phyloP scores from a whole-genome alignment of 495 filamentous ascomycete species.

The Penicillium tannophilum region DNA sequence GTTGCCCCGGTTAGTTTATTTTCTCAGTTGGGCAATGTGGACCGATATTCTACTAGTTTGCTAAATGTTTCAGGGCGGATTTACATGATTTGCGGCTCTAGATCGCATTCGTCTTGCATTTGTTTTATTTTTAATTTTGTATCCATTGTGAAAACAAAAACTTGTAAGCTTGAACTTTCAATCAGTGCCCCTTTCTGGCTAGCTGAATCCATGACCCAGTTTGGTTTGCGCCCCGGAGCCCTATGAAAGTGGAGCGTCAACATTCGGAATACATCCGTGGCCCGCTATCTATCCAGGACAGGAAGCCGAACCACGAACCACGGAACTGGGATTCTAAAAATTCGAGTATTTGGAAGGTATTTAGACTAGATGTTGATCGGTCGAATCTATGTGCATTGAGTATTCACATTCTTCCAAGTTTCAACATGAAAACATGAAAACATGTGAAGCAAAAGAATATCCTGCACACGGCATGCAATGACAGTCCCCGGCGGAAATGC shows the following conservation, averaged over 20 bases:
- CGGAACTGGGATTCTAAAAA: neutral
- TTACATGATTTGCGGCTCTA: neutral
- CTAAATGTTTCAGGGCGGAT: neutral
- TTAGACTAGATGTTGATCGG: neutral
- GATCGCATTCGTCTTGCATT: neutral
- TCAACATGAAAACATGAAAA: neutral
- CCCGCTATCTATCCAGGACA: neutral
- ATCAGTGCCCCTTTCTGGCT: neutral
- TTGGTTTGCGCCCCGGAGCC: neutral
- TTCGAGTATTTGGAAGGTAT: neutral
- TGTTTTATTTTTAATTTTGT: neutral
- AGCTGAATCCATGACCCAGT: neutral
- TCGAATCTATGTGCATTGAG: no score
- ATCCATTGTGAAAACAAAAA: no score
- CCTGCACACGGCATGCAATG: neutral
- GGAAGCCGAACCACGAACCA: neutral
- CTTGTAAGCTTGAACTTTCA: neutral
- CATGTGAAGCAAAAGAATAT: slow-evolving; percentile 1
- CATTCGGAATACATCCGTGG: slow-evolving; percentile 1
- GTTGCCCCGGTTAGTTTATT: neutral
- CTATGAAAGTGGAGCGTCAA: neutral
- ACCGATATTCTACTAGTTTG: neutral
- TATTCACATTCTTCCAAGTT: neutral
- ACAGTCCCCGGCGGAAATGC: slow-evolving; percentile 1
- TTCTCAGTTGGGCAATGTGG: neutral